Evolutionary conservation across 2,329 filamentous ascomycete species (phyloP).

Genomic region (Fusarium graminum): DNA sequence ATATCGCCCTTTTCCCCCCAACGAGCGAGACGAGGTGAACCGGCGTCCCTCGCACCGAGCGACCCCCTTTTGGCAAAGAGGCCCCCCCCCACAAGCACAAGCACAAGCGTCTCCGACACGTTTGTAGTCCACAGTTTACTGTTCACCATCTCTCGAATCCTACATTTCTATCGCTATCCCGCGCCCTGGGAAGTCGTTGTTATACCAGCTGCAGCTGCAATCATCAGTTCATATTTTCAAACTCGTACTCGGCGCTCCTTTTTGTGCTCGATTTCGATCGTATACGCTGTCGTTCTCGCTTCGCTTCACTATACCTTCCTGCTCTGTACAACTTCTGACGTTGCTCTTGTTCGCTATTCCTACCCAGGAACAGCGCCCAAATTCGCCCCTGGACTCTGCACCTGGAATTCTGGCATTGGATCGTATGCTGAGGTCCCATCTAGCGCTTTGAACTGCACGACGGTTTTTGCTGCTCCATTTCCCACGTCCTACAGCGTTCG

Average conservation of each 20-base stretch:
- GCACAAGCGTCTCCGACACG: slow-evolving; percentile 47
- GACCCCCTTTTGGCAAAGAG: slow-evolving; percentile 50
- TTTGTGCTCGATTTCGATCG: slow-evolving; percentile 39
- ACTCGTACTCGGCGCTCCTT: slow-evolving; percentile 26
- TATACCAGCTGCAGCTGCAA: slow-evolving; percentile 39
- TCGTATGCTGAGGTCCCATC: slow-evolving; percentile 43
- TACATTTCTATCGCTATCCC: slow-evolving; percentile 50
- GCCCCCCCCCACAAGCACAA: slow-evolving; percentile 42
- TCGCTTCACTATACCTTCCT: slow-evolving; percentile 26
- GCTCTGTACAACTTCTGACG: slow-evolving; percentile 34
- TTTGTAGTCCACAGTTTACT: slow-evolving; percentile 40
- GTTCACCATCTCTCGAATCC: slow-evolving; percentile 42
- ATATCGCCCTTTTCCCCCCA: slow-evolving; percentile 35
- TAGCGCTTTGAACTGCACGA: slow-evolving; percentile 27
- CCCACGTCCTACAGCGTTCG: slow-evolving; percentile 36
- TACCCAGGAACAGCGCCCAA: slow-evolving; percentile 46
- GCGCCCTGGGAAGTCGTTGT: slow-evolving; percentile 40
- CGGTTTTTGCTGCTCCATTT: slow-evolving; percentile 30
- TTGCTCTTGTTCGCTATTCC: slow-evolving; percentile 41
- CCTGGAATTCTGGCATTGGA: slow-evolving; percentile 39
- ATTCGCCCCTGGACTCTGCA: slow-evolving; percentile 40
- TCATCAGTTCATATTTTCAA: slow-evolving; percentile 10
- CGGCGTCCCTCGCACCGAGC: slow-evolving; percentile 50
- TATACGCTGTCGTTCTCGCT: slow-evolving; percentile 35
- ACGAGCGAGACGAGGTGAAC: slow-evolving; percentile 45